Evolutionary conservation across 2,329 filamentous ascomycete genomes (phyloP), one percentile per base, ranked within the genome.

Genomic region (Emmonsiellopsis sp.): DNA sequence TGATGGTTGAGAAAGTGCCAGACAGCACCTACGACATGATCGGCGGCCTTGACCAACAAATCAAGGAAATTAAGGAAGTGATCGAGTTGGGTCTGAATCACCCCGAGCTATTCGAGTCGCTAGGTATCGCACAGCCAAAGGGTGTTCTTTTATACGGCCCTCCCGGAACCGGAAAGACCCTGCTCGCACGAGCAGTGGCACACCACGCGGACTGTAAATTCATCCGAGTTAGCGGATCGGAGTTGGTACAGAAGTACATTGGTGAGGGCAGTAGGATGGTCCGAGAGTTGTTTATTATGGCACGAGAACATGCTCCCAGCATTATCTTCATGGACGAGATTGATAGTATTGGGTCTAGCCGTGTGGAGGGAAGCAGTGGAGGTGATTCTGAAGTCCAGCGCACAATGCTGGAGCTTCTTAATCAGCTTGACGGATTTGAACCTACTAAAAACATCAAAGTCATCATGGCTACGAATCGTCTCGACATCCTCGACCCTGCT

Each of bases 311-410:
- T 65, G 93, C 93, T 1, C 93, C 93, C 21, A 95, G 88, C 61
- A 98, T 98, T 74, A 98, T 98, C 73, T 98, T 98, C 79, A 98
- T 98, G 93, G 93, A 98, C 71, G 93, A 98, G 74, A 97, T 98
- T 72, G 93, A 98, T 77, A 95, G 88, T 62, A 98, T 98, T 72
- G 93, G 93, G 59, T 96, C 91, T 36, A 95, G 90, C 56, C 88
- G 93, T 73, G 92, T 98, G 52, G 93, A 98, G 69, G 92, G 92
- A 31, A 94, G 88, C 55, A 94, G 88, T 17, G 91, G 91, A 51
- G 93, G 93, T 66, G 93, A 98, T 68, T 96, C 91, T 1, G 93
- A 98, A 73, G 93, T 98, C 51, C 93, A 98, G 76, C 86, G 93
- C 65, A 98, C 93, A 47, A 98, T 98, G 93, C 75, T 98, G 74